Evolutionary conservation across 768 basidiomycete genomes (phyloP).

Genomic region (Boletus tomentosulus): DNA sequence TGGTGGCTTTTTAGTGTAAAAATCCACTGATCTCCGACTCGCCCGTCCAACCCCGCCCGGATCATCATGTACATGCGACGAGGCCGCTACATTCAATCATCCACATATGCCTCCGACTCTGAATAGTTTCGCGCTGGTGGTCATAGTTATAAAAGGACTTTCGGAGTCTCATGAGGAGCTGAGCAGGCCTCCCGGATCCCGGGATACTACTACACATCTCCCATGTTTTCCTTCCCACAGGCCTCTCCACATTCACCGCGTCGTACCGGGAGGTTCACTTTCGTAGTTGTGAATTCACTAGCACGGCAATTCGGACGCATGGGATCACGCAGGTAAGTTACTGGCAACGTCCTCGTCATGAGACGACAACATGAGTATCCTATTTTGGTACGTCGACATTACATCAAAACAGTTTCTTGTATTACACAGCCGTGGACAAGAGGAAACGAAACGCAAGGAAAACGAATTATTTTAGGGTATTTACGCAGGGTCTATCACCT

Average conservation of each 20-base stretch:
- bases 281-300: neutral
- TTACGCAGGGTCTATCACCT: slow-evolving; percentile 39
- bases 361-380: neutral
- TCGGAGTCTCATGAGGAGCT: neutral
- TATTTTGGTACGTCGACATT: slow-evolving; percentile 16
- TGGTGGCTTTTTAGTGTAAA: neutral
- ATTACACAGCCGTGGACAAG: slow-evolving; percentile 3
- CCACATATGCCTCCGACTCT: slow-evolving; percentile 16
- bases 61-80: slow-evolving; percentile 6
- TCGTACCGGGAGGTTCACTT: neutral
- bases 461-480: slow-evolving; percentile 29
- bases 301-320: neutral
- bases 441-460: slow-evolving; percentile 2
- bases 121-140: neutral
- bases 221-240: too few relatives aligned
- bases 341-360: neutral
- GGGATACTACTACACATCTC: neutral
- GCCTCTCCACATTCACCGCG: neutral
- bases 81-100: slow-evolving; percentile 4
- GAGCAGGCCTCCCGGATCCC: neutral
- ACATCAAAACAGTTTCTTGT: neutral
- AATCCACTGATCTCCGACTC: neutral
- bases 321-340: slow-evolving; percentile 7
- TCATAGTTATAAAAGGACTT: slow-evolving; percentile 14
- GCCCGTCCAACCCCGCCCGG: slow-evolving; percentile 4